A percentile compares a stretch with the other conserved stretches of the same genome.
phyloP scores from a whole-genome alignment of 1,284 basidiomycete genomes.

The Malassezia japonica region DNA sequence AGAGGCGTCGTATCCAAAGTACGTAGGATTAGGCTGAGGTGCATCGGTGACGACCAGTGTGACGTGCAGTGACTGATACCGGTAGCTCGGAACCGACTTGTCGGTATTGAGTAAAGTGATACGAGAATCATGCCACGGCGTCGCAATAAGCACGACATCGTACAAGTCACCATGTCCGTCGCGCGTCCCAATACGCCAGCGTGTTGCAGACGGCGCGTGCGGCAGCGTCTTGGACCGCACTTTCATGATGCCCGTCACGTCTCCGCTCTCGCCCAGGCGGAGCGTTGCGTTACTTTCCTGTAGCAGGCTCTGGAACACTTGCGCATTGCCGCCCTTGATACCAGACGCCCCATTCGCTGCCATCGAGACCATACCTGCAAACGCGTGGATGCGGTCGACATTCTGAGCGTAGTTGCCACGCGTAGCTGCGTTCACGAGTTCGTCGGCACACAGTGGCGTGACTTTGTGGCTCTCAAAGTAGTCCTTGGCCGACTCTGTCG shows the following conservation, averaged over 20 bases:
- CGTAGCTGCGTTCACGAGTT: slow-evolving; percentile 72
- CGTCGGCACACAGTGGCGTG: slow-evolving; percentile 52
- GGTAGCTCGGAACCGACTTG: slow-evolving; percentile 57
- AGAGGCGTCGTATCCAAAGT: slow-evolving; percentile 58
- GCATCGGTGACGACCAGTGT: slow-evolving; percentile 74
- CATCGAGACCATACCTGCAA: slow-evolving; percentile 66
- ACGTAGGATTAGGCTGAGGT: slow-evolving; percentile 57
- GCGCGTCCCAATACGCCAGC: slow-evolving; percentile 40
- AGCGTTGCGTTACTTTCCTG: slow-evolving; percentile 55
- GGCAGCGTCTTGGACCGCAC: slow-evolving; percentile 5
- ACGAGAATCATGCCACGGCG: slow-evolving; percentile 38
- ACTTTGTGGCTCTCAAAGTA: slow-evolving; percentile 26
- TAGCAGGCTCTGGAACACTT: slow-evolving; percentile 74
- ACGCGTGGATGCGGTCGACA: slow-evolving; percentile 64
- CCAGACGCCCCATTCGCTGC: slow-evolving; percentile 62
- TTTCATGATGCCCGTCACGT: slow-evolving; percentile 39
- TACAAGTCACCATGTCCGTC: slow-evolving; percentile 33
- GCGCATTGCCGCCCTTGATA: slow-evolving; percentile 72
- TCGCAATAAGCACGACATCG: slow-evolving; percentile 40
- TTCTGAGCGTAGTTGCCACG: slow-evolving; percentile 76
- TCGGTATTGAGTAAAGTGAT: slow-evolving; percentile 43
- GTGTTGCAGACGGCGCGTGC: neutral
- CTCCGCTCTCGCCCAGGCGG: slow-evolving; percentile 24
- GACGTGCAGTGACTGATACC: slow-evolving; percentile 76
- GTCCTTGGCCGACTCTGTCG: slow-evolving; percentile 36